These are phyloP conservation scores for Pseudogymnoascus sp. DNA, from an alignment of 2,329 filamentous ascomycete genomes.

Conservation along the genomic window DNA sequence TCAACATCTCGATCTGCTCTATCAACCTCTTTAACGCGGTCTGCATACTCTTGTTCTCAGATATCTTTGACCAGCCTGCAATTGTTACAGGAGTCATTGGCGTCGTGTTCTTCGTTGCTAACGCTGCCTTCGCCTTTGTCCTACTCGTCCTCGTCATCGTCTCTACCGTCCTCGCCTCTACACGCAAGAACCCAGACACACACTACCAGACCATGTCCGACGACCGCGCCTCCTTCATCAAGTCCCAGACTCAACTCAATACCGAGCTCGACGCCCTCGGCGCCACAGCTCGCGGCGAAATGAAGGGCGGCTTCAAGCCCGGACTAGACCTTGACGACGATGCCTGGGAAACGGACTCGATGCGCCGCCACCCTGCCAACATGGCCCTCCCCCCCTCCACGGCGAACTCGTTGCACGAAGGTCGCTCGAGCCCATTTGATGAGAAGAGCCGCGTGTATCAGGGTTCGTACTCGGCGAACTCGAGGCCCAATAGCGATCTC, in stretches of 20 bases:
- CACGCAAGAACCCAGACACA: conserved; percentile 89
- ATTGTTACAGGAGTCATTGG: conserved; percentile 84
- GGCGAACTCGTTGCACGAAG: conserved; percentile 38
- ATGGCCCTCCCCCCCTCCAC: conserved; percentile 27
- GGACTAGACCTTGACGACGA: conserved; percentile 62
- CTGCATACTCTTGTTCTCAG: conserved; percentile 82
- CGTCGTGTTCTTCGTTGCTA: conserved; percentile 80
- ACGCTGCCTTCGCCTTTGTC: conserved; percentile 75
- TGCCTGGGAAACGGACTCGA: conserved; percentile 55
- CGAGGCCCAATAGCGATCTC: conserved; percentile 20
- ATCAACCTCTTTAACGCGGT: conserved; percentile 88
- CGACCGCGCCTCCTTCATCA: conserved; percentile 94
- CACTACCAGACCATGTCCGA: conserved; percentile 96
- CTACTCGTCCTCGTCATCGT: conserved; percentile 76
- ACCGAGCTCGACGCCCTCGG: conserved; percentile 88
- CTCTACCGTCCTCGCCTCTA: conserved; percentile 69
- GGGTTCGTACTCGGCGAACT: conserved; percentile 19
- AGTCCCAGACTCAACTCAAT: conserved; percentile 72
- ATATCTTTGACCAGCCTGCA: conserved; percentile 75
- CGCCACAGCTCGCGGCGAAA: conserved; percentile 80
- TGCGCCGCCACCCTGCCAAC: conserved; percentile 37
- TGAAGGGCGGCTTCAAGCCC: conserved; percentile 52
- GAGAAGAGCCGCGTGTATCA: conserved; percentile 19
- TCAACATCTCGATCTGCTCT: conserved; percentile 86
- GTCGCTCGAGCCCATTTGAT: conserved; percentile 34